Evolutionary conservation across 2,329 filamentous ascomycete species (phyloP).

Genomic region (Apiospora saccharicola): DNA sequence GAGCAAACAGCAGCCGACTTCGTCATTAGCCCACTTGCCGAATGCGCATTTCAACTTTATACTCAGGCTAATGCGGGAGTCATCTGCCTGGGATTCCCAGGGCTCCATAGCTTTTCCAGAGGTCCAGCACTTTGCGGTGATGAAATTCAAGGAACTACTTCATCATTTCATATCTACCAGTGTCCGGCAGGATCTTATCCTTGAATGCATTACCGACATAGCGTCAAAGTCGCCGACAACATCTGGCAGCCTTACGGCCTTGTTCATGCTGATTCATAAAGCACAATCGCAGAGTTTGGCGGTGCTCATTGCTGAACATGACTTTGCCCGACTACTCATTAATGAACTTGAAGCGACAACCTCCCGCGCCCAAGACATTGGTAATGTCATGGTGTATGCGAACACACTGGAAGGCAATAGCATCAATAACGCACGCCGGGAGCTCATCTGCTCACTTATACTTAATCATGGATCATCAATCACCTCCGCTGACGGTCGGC

Average conservation of each 20-base stretch:
- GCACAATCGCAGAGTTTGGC: conserved; percentile 60
- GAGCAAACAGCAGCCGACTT: conserved; percentile 45
- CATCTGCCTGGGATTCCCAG: conserved; percentile 63
- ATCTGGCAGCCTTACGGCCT: conserved; percentile 75
- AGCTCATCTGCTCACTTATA: conserved; percentile 66
- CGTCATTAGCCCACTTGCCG: conserved; percentile 37
- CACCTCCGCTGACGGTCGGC: conserved; percentile 64
- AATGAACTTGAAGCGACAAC: conserved; percentile 69
- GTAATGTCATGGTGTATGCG: conserved; percentile 54
- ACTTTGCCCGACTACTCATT: conserved; percentile 67
- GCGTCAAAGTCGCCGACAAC: conserved; percentile 67
- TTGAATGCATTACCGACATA: conserved; percentile 74
- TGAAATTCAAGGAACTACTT: conserved; percentile 68
- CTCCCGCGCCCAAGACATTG: conserved; percentile 47
- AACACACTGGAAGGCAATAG: conserved; percentile 46
- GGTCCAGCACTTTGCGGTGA: conserved; percentile 69
- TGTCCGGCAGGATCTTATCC: conserved; percentile 69
- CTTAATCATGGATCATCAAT: conserved; percentile 67
- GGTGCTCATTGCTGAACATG: conserved; percentile 65
- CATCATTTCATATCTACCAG: conserved; percentile 58
- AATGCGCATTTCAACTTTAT: conserved; percentile 59
- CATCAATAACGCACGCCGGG: conserved; percentile 62
- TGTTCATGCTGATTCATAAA: conserved; percentile 58
- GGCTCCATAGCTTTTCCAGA: conserved; percentile 65
- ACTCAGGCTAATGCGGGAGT: conserved; percentile 75